Percentiles rank a stretch among this genome's conserved stretches.
Evolutionary conservation across 495 filamentous ascomycete species (phyloP).

Genomic region (Chaetomium tenue): DNA sequence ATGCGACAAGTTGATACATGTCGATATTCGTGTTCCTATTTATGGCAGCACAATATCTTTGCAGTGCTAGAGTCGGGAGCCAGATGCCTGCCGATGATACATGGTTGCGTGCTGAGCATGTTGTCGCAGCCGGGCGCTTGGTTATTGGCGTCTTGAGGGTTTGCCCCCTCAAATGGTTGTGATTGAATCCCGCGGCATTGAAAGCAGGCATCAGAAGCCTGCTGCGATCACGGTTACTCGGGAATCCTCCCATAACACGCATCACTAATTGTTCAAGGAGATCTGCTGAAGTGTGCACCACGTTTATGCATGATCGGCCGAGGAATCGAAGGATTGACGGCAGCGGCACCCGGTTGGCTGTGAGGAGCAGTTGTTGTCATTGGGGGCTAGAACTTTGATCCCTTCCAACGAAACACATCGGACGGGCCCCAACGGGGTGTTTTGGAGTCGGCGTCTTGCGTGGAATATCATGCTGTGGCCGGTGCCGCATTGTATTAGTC

Average conservation of each 20-base stretch:
- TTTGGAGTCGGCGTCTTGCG: background rate
- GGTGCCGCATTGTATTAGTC: background rate
- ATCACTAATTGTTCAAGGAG: background rate
- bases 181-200: background rate
- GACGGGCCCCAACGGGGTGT: background rate
- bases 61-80: background rate
- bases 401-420: background rate
- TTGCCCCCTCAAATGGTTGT: background rate
- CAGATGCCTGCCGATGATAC: background rate
- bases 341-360: background rate
- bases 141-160: background rate
- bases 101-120: background rate
- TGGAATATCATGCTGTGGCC: background rate
- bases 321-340: background rate
- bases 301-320: background rate
- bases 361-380: background rate
- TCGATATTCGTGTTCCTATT: slow-evolving; percentile 19
- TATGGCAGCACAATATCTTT: slow-evolving; percentile 18
- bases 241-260: background rate
- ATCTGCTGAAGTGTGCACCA: background rate
- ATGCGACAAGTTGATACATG: slow-evolving; percentile 19
- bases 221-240: background rate
- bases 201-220: background rate
- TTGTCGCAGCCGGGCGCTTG: background rate
- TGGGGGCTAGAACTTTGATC: background rate